These are phyloP conservation scores for Plasmodium gallinaceum DNA, from an alignment of 169 alveolate genomes.

Conservation along the genomic window DNA sequence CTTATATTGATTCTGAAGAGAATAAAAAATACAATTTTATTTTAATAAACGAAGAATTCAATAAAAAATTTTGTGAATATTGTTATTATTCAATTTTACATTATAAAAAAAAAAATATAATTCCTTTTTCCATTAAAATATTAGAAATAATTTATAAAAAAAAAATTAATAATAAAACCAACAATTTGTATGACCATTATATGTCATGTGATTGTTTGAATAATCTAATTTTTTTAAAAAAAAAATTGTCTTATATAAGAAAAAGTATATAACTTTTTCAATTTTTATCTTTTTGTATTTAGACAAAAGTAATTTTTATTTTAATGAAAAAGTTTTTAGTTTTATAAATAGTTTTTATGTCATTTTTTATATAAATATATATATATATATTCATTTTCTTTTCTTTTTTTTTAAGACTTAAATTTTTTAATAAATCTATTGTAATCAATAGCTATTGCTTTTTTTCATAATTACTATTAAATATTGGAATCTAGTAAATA, in stretches of 20 bases:
- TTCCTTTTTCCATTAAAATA: slow-evolving; percentile 28
- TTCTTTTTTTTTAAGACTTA: not conserved
- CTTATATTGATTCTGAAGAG: not conserved
- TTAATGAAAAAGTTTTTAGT: not conserved
- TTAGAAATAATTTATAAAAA: slow-evolving; percentile 46
- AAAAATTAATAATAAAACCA: slow-evolving; percentile 4
- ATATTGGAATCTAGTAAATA: too few relatives aligned
- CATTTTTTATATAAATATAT: slow-evolving; percentile 13
- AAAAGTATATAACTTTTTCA: slow-evolving; percentile 38
- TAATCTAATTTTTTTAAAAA: slow-evolving; percentile 41
- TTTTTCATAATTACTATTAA: too few relatives aligned
- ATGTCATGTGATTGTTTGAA: slow-evolving; percentile 64
- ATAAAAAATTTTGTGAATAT: slow-evolving; percentile 64
- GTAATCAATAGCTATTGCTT: too few relatives aligned
- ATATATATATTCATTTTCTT: not conserved
- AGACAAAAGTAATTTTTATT: not conserved
- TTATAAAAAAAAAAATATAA: slow-evolving; percentile 36
- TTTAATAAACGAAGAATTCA: slow-evolving; percentile 31
- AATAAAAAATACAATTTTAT: slow-evolving; percentile 8
- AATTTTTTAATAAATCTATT: not conserved
- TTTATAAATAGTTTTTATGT: not conserved
- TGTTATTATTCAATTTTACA: slow-evolving; percentile 54
- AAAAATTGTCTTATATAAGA: slow-evolving; percentile 27
- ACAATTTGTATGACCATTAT: slow-evolving; percentile 66
- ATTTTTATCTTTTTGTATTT: slow-evolving; percentile 3